Evolutionary conservation across 768 basidiomycete species (phyloP).

Genomic region (Rhodotorula paludigena): DNA sequence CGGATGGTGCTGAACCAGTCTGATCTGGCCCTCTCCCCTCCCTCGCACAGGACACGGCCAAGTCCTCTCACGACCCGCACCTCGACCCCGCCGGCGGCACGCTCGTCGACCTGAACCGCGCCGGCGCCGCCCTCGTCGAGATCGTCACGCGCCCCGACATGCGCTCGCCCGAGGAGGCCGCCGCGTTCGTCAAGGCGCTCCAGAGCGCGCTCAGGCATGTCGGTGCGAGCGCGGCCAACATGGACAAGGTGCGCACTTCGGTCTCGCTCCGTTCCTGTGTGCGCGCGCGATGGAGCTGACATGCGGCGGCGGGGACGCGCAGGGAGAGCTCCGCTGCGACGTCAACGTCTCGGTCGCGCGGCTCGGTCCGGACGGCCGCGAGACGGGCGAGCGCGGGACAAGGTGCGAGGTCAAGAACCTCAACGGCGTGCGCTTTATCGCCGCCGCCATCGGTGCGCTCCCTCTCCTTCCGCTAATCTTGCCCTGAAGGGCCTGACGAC

Average conservation of each 20-base stretch:
- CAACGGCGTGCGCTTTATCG: slow-evolving; percentile 80
- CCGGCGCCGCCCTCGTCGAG: slow-evolving; percentile 85
- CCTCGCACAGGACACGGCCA: slow-evolving; percentile 72
- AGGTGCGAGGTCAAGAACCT: slow-evolving; percentile 96
- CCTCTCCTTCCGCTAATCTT: neutral
- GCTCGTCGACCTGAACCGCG: slow-evolving; percentile 81
- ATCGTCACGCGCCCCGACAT: slow-evolving; percentile 94
- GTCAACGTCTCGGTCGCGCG: slow-evolving; percentile 83
- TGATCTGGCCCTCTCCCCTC: neutral
- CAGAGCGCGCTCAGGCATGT: slow-evolving; percentile 75
- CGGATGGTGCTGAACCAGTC: too few species aligned
- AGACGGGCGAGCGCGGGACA: slow-evolving; percentile 54
- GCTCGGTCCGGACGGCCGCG: slow-evolving; percentile 43
- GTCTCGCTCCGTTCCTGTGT: neutral
- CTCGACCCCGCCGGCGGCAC: slow-evolving; percentile 48
- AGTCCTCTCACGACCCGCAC: slow-evolving; percentile 56
- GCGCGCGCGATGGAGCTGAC: neutral
- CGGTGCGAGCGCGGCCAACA: slow-evolving; percentile 87
- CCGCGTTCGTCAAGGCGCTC: slow-evolving; percentile 73
- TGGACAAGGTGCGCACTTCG: slow-evolving; percentile 69
- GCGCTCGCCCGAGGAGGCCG: slow-evolving; percentile 78
- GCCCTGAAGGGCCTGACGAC: neutral
- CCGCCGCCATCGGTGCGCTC: slow-evolving; percentile 70
- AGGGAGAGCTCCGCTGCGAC: slow-evolving; percentile 93
- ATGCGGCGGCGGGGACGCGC: neutral